phyloP scores from a whole-genome alignment of 176 grass and related monocot genomes.

The Guadua angustifolia region DNA sequence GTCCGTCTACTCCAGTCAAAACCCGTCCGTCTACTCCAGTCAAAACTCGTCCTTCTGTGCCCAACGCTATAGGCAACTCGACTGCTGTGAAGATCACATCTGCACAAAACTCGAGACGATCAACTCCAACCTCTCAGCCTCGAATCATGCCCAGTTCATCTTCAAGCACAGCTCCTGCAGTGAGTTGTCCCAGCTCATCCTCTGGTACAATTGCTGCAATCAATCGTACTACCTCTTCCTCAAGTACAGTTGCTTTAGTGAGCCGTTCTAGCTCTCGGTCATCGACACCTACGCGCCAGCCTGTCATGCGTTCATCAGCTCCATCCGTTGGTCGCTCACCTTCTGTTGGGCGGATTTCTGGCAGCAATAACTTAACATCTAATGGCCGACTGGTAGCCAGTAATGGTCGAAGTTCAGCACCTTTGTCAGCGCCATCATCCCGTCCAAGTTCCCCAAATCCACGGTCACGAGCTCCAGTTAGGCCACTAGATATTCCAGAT shows the following conservation, averaged over 20 bases:
- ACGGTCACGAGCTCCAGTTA: constrained; percentile 64
- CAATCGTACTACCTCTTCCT: constrained; percentile 52
- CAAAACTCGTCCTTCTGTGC: constrained; percentile 46
- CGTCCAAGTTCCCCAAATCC: constrained; percentile 78
- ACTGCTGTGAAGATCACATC: constrained; percentile 46
- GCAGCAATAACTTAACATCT: constrained; percentile 51
- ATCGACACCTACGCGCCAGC: constrained; percentile 69
- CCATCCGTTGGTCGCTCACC: constrained; percentile 58
- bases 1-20: constrained; percentile 74
- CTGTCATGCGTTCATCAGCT: constrained; percentile 50
- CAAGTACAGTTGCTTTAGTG: constrained; percentile 51
- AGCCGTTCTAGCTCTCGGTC: constrained; percentile 68
- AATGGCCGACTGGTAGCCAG: constrained; percentile 45
- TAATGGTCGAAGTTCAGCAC: constrained; percentile 68
- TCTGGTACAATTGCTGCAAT: constrained; percentile 51
- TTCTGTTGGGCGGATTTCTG: constrained; percentile 65
- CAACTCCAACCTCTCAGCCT: constrained; percentile 67
- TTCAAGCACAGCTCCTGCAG: constrained; percentile 50
- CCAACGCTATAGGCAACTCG: constrained; percentile 38
- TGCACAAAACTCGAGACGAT: constrained; percentile 68
- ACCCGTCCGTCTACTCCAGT: constrained; percentile 61
- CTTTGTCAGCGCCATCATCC: constrained; percentile 72
- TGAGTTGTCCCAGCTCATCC: constrained; percentile 44
- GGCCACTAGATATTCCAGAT: constrained; percentile 79
- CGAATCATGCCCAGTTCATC: constrained; percentile 47